Evolutionary conservation across 306 rosid species (phyloP).

Genomic region (Quercus aquifolioides): DNA sequence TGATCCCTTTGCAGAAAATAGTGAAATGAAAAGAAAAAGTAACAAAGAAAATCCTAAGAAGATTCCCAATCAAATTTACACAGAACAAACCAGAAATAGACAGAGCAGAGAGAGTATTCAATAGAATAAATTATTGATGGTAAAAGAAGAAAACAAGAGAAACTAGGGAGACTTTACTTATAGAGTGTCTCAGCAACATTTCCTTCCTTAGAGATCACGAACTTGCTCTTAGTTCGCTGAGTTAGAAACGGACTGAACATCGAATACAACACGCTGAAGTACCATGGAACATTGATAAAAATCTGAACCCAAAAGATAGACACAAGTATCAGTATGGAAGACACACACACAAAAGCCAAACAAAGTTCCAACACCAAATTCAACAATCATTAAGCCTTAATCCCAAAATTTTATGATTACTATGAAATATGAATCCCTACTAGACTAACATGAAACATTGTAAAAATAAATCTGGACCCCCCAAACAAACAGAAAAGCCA

Average conservation of each 20-base stretch:
- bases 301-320: slow-evolving; percentile 39
- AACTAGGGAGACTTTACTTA: slow-evolving; percentile 42
- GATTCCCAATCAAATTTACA: slow-evolving; percentile 10
- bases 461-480: no score
- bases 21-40: background rate
- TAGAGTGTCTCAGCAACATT: slow-evolving; percentile 87
- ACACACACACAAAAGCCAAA: background rate
- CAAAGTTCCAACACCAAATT: background rate
- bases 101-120: background rate
- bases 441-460: no score
- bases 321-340: background rate
- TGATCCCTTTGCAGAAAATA: background rate
- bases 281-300: slow-evolving; percentile 98
- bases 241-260: slow-evolving; percentile 93
- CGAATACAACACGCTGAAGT: slow-evolving; percentile 87
- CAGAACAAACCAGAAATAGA: background rate
- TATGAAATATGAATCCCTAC: no score
- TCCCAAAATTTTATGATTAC: no score
- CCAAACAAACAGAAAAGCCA: no score
- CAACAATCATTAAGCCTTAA: no score
- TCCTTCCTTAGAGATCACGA: slow-evolving; percentile 93
- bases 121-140: background rate
- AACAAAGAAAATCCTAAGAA: background rate
- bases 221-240: slow-evolving; percentile 94
- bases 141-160: background rate